phyloP scores from a whole-genome alignment of 371 early-diverging fungal genomes.

The Paramicrosporidium saccamoebae region DNA sequence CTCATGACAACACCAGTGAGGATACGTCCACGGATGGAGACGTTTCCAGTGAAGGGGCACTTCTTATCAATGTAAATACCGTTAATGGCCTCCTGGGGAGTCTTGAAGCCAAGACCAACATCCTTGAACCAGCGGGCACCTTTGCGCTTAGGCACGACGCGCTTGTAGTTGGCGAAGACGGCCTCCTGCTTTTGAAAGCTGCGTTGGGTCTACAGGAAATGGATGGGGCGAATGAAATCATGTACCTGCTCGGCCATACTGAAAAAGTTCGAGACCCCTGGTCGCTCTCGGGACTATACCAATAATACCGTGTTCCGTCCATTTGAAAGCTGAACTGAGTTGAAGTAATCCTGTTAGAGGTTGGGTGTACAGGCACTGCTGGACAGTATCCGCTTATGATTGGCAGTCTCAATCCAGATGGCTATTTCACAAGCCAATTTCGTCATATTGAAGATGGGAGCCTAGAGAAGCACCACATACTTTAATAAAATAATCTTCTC shows the following conservation, averaged over 20 bases:
- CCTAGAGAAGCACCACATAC: too few relatives aligned
- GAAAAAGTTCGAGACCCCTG: too few relatives aligned
- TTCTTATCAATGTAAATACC: slow-evolving; percentile 98
- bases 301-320: too few relatives aligned
- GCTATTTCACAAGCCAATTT: too few relatives aligned
- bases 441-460: too few relatives aligned
- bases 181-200: slow-evolving; percentile 89
- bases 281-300: too few relatives aligned
- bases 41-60: slow-evolving; percentile 98
- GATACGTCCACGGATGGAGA: slow-evolving; percentile 94
- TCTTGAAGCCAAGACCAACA: slow-evolving; percentile 96
- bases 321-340: too few relatives aligned
- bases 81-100: slow-evolving; percentile 90
- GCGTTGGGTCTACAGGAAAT: slow-evolving; percentile 21
- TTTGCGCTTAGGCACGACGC: slow-evolving; percentile 22
- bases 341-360: too few relatives aligned
- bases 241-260: background rate
- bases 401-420: too few relatives aligned
- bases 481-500: too few relatives aligned
- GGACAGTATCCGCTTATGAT: too few relatives aligned
- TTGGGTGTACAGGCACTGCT: too few relatives aligned
- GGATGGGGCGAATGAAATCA: background rate
- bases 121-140: slow-evolving; percentile 74
- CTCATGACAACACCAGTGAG: slow-evolving; percentile 82
- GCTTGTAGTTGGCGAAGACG: slow-evolving; percentile 77